These are phyloP conservation scores for Clarireedia monteithiana DNA, from an alignment of 2,329 filamentous ascomycete species.

Conservation along the genomic window DNA sequence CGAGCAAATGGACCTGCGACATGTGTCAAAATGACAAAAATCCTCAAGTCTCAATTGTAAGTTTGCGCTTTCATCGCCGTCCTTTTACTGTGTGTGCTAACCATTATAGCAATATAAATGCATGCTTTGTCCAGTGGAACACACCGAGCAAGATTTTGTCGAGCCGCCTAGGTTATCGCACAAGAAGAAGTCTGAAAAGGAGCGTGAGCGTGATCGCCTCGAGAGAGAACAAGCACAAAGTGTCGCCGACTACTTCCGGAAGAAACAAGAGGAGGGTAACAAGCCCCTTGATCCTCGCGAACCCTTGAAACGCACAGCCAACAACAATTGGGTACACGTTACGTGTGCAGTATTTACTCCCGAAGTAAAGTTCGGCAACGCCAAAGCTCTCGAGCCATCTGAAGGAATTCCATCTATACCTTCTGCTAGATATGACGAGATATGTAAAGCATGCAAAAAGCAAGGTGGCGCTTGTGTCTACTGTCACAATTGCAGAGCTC, in stretches of 20 bases:
- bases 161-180: slow-evolving; percentile 71
- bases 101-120: slow-evolving; percentile 71
- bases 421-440: slow-evolving; percentile 55
- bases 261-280: slow-evolving; percentile 75
- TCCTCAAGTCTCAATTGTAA: slow-evolving; percentile 82
- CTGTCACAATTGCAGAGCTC: slow-evolving; percentile 65
- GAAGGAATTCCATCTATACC: slow-evolving; percentile 86
- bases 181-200: slow-evolving; percentile 89
- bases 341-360: slow-evolving; percentile 86
- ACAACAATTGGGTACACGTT: slow-evolving; percentile 98
- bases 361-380: slow-evolving; percentile 87
- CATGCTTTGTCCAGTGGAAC: slow-evolving; percentile 78
- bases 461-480: slow-evolving; percentile 70
- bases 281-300: slow-evolving; percentile 80
- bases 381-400: slow-evolving; percentile 71
- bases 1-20: slow-evolving; percentile 87
- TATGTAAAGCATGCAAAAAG: slow-evolving; percentile 78
- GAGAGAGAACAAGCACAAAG: slow-evolving; percentile 79
- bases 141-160: slow-evolving; percentile 75
- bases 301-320: slow-evolving; percentile 84
- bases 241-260: slow-evolving; percentile 73
- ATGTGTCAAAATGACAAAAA: slow-evolving; percentile 93
- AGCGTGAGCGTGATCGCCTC: slow-evolving; percentile 76
- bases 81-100: slow-evolving; percentile 24
- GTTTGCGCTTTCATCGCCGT: slow-evolving; percentile 27